phyloP scores from a whole-genome alignment of 2,329 filamentous ascomycete species.

The Cladosporium sp. region DNA sequence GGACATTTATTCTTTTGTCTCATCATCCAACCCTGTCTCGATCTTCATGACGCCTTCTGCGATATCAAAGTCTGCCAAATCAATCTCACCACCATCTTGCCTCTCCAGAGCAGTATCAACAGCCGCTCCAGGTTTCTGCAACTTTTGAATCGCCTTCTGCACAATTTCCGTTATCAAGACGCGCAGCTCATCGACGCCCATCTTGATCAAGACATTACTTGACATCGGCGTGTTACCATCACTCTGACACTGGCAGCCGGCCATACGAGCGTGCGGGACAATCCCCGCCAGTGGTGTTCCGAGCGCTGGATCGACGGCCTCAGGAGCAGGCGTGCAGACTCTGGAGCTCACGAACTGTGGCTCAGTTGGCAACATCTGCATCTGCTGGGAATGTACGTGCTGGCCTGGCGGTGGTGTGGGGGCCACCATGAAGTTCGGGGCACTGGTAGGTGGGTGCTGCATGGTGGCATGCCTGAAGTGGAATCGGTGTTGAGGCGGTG shows the following conservation, averaged over 20 bases:
- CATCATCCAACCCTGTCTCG: too few species aligned
- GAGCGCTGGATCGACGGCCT: conserved; percentile 9
- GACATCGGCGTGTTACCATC: neutral
- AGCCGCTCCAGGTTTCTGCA: neutral
- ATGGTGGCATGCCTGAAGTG: conserved; percentile 13
- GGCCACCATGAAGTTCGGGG: conserved; percentile 12
- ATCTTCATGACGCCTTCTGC: too few species aligned
- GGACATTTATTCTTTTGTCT: too few species aligned
- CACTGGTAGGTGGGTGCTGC: conserved; percentile 17
- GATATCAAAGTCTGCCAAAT: too few species aligned
- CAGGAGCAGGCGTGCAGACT: conserved; percentile 19
- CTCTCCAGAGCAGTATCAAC: too few species aligned
- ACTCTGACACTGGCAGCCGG: neutral
- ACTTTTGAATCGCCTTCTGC: neutral
- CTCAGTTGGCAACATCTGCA: conserved; percentile 6
- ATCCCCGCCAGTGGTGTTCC: neutral
- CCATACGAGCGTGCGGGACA: neutral
- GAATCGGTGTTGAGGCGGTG: neutral
- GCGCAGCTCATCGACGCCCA: conserved; percentile 6
- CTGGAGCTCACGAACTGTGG: conserved; percentile 14
- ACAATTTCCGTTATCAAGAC: conserved; percentile 3
- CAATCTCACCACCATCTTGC: too few species aligned
- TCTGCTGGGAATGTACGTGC: neutral
- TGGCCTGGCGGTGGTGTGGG: conserved; percentile 10
- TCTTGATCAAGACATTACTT: neutral